Evolutionary conservation across 768 basidiomycete species (phyloP), one percentile per base, ranked within the genome.

Genomic region (Tricholoma furcatifolium): DNA sequence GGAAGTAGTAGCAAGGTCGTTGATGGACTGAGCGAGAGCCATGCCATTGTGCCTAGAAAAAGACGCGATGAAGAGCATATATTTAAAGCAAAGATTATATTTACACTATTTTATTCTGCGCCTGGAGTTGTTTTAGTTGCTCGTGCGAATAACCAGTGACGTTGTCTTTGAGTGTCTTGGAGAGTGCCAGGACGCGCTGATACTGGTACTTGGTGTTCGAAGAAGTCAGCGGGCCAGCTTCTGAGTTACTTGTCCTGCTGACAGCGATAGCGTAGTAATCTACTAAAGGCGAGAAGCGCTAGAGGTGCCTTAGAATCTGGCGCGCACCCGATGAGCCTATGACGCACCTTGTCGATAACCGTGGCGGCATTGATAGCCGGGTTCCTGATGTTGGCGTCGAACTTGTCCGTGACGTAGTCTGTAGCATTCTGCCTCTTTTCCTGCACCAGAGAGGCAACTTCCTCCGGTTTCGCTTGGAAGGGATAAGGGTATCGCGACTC

Each of bases 201-300:
- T 89, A 88, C 70, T 92, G 91, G 60, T 82, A 88, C 65, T 87
- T 80, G 41, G 78, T 71, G 58, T 84, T 79, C 10, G 76, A 70
- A 12, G 70, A 73, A 5, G 73, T 71, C 27, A 80, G 71, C 6
- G 75, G 65, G 15, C 73, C 74, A 31, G 78, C 75, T 43, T 82
- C 79, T 42, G 73, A 70, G 42, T 68, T 72, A 65, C 80, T 79
- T 49, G 78, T 66, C 17, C 69, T 72, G 20, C 68, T 65, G 43
- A 86, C 78, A 10, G 82, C 80, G 18, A 71, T 74, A 65, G 87
- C 83, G 50, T 91, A 73, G 60, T 82, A 84, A 63, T 91, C 81
- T 31, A 93, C 82, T 45, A 91, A 72, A 39, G 91, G 89, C n/a
- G 87, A 66, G 60, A 91, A 82, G 59, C 77, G 75, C 87, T 89